phyloP scores from a whole-genome alignment of 2,329 filamentous ascomycete genomes.

The Dendryphion nanum region DNA sequence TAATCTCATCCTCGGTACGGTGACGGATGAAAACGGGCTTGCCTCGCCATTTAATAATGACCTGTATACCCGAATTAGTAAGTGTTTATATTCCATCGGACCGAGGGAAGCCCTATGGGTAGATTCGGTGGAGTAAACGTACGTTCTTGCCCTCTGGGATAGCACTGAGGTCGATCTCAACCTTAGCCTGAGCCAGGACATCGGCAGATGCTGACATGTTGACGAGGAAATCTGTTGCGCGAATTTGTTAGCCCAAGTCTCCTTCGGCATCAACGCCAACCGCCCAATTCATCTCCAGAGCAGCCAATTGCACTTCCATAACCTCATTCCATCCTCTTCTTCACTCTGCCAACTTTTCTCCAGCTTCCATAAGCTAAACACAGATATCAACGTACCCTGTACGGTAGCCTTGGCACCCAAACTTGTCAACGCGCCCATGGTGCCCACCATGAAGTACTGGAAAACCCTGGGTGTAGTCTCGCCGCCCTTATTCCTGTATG shows the following conservation, averaged over 20 bases:
- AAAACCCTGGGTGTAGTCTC: slow-evolving; percentile 80
- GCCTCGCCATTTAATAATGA: slow-evolving; percentile 99
- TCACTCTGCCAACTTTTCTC: slow-evolving; percentile 5
- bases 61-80: slow-evolving; percentile 54
- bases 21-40: slow-evolving; percentile 99
- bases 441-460: slow-evolving; percentile 97
- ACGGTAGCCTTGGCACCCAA: slow-evolving; percentile 97
- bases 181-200: slow-evolving; percentile 98
- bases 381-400: slow-evolving; percentile 67
- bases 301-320: slow-evolving; percentile 27
- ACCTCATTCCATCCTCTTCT: slow-evolving; percentile 1
- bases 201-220: slow-evolving; percentile 99
- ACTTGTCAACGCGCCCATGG: slow-evolving; percentile 86
- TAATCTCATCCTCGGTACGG: slow-evolving; percentile 89
- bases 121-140: slow-evolving; percentile 50
- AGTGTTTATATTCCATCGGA: too few species aligned
- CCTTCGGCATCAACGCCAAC: slow-evolving; percentile 22
- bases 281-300: slow-evolving; percentile 27
- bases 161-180: slow-evolving; percentile 87
- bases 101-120: too few species aligned
- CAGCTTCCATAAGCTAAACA: slow-evolving; percentile 6
- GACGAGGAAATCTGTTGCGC: slow-evolving; percentile 84
- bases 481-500: slow-evolving; percentile 73
- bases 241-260: slow-evolving; percentile 28
- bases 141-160: slow-evolving; percentile 99